Conservation (phyloP, 2,329 filamentous ascomycete genomes). For the Clarireedia sp. region DNA sequence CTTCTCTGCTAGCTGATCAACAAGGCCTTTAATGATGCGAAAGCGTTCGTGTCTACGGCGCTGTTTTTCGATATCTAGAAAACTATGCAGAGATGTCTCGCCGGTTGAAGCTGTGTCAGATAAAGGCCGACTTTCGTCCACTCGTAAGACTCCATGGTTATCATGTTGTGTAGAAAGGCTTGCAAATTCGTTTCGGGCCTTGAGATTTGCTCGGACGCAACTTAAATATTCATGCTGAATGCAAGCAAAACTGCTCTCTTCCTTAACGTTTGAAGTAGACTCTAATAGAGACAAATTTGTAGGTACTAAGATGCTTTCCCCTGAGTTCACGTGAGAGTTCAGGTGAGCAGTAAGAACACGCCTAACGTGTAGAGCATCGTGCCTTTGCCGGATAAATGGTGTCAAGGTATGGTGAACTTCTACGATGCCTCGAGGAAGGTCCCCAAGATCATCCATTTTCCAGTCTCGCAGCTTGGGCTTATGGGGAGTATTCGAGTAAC, state of each 20-base stretch:
- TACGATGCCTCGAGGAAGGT: conserved; percentile 31
- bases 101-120: conserved; percentile 10
- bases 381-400: conserved; percentile 48
- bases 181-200: conserved; percentile 41
- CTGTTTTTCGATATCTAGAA: conserved; percentile 43
- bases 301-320: conserved; percentile 31
- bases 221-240: conserved; percentile 48
- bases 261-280: conserved; percentile 30
- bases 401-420: conserved; percentile 38
- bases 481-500: too few relatives aligned
- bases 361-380: conserved; percentile 49
- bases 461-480: not conserved
- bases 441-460: conserved; percentile 17
- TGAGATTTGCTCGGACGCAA: conserved; percentile 44
- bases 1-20: conserved; percentile 43
- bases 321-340: conserved; percentile 34
- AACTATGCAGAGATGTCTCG: conserved; percentile 37
- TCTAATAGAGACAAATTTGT: conserved; percentile 41
- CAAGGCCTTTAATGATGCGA: conserved; percentile 41
- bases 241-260: conserved; percentile 35
- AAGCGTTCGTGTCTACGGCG: conserved; percentile 45
- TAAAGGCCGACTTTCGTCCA: conserved; percentile 12
- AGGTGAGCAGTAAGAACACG: conserved; percentile 48
- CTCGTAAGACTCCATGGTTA: conserved; percentile 2
- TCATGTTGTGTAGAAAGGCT: conserved; percentile 19